These are phyloP conservation scores for Phylloporus arenicola DNA, from an alignment of 768 basidiomycete species.

Conservation along the genomic window DNA sequence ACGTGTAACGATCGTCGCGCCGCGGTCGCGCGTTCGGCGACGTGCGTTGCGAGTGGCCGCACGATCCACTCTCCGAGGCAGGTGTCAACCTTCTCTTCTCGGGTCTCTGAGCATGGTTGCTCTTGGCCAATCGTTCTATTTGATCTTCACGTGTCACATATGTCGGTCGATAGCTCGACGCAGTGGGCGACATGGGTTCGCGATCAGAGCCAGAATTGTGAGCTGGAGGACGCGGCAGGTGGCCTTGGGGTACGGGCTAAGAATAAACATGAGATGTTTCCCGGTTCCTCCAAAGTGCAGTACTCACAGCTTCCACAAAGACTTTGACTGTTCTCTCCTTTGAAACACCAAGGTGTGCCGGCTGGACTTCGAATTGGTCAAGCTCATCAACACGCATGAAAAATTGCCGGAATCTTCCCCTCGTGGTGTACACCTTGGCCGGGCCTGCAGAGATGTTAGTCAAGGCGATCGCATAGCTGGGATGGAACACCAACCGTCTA, in stretches of 20 bases:
- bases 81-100: slow-evolving; percentile 11
- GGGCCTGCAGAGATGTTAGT: slow-evolving; percentile 40
- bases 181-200: slow-evolving; percentile 3
- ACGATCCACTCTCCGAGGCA: slow-evolving; percentile 15
- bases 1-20: not conserved
- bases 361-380: slow-evolving; percentile 43
- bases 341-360: slow-evolving; percentile 54
- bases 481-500: slow-evolving; percentile 50
- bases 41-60: slow-evolving; percentile 11
- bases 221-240: slow-evolving; percentile 22
- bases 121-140: slow-evolving; percentile 25
- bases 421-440: slow-evolving; percentile 59
- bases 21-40: slow-evolving; percentile 7
- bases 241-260: slow-evolving; percentile 24
- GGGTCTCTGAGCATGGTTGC: slow-evolving; percentile 7
- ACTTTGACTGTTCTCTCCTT: slow-evolving; percentile 51
- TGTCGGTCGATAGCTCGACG: not conserved
- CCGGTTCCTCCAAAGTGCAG: not conserved
- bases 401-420: slow-evolving; percentile 65
- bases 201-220: slow-evolving; percentile 20
- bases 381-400: slow-evolving; percentile 57
- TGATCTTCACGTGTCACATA: slow-evolving; percentile 25
- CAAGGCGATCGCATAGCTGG: not conserved
- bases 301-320: slow-evolving; percentile 54
- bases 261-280: slow-evolving; percentile 5